Conservation (phyloP, 305 asterid genomes). For the Coffea humblotiana region DNA sequence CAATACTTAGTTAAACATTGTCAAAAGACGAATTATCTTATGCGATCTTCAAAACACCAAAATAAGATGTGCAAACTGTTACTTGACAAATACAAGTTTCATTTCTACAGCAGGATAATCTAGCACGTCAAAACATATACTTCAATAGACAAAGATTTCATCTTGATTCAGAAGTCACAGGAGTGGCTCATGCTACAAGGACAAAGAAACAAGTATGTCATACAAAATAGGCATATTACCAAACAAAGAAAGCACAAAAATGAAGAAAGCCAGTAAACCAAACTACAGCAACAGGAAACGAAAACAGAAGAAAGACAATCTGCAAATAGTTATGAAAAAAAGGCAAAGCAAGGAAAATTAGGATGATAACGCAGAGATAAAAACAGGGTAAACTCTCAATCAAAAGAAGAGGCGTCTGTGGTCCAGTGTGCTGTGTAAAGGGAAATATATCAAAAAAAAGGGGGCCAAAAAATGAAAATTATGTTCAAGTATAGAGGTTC, state of each 20-base stretch:
- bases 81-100: no score
- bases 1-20: neutral
- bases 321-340: conserved; percentile 1
- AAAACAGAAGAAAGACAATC: neutral
- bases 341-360: neutral
- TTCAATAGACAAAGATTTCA: neutral
- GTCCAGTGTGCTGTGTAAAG: neutral
- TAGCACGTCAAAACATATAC: neutral
- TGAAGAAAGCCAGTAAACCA: neutral
- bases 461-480: neutral
- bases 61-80: neutral
- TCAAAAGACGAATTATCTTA: neutral
- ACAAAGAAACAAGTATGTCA: neutral
- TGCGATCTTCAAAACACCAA: neutral
- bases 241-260: neutral
- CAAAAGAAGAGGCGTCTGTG: neutral
- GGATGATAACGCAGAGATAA: neutral
- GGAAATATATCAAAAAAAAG: neutral
- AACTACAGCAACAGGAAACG: neutral
- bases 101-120: neutral
- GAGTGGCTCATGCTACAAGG: neutral
- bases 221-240: neutral
- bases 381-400: neutral
- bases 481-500: neutral
- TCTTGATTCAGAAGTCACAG: neutral